Base-by-base conservation (phyloP, 139 green algal genomes). In the Micractinium sp. region DNA sequence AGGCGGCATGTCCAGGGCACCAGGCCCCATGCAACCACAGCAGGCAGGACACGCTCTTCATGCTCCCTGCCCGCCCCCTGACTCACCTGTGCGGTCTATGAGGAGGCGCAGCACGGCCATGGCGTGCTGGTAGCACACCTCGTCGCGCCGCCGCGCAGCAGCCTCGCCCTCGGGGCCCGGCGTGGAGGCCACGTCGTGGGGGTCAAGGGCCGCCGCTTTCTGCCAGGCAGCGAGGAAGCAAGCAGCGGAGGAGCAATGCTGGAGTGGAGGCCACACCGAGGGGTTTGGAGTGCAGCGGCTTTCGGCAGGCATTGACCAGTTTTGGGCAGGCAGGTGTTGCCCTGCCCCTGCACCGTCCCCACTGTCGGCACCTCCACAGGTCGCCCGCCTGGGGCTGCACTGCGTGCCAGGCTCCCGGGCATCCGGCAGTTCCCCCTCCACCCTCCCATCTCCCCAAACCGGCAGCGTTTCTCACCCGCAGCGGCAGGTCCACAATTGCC, bases 151-250 rank as follows among this genome's bases (percentile, higher is more conserved):
- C 82, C 89, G 76, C 23, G 91, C 89, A 23, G 93, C 95, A 31
- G 87, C 74, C 35, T 94, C 88, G 39, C 91, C 94, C 47, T 91
- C 92, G 19, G 89, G 74, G 23, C 91, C 93, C 9, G 90, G 38
- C 66, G 90, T 90, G 39, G 83, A 35, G 5, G 92, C 91, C 53
- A 89, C 86, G 61, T 89, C 86, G 61, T 92, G 85, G 7, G 96
- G 96, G 93, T 98, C 96, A 3, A 95, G 56, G 0, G 95, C 93
- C 2, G 92, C 93, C 0, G 95, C 96, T 61, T 94, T 95, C 90
- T 95, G 90, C 60, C 87, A 79, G 18, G 36, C 31, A 39, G 41
- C 1, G 63, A 71, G 63, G 63, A 9, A 56, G 47, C 47, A 56
- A 56, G 47, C 47, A 56, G 47, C 47, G 47, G 47, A 56, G 47